These are phyloP conservation scores for Boletellus emodensis DNA, from an alignment of 768 basidiomycete species.

Conservation along the genomic window DNA sequence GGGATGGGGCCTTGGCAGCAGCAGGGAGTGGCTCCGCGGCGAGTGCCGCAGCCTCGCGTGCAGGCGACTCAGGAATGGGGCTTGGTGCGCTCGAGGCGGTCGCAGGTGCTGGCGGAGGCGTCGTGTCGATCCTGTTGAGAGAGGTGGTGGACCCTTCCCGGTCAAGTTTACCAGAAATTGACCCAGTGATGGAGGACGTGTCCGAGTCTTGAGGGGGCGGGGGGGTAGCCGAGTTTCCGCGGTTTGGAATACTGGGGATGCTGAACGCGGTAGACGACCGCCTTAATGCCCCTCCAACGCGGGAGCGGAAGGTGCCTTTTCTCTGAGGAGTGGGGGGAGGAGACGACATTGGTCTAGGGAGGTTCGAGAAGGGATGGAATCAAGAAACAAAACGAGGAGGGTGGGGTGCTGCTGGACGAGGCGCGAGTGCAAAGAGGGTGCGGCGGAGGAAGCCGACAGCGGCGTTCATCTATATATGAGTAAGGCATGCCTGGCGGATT, in stretches of 20 bases:
- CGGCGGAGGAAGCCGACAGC: slow-evolving; percentile 16
- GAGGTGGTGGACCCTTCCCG: slow-evolving; percentile 27
- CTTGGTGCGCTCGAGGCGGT: slow-evolving; percentile 40
- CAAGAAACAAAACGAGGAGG: slow-evolving; percentile 5
- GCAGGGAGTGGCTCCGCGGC: slow-evolving; percentile 27
- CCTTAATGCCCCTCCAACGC: slow-evolving; percentile 57
- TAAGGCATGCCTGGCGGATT: slow-evolving; percentile 32
- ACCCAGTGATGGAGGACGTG: slow-evolving; percentile 23
- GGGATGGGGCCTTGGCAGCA: slow-evolving; percentile 38
- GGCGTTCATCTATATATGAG: slow-evolving; percentile 28
- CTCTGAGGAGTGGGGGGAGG: slow-evolving; percentile 33
- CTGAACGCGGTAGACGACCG: slow-evolving; percentile 56
- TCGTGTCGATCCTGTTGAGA: slow-evolving; percentile 33
- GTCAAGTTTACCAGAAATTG: slow-evolving; percentile 28
- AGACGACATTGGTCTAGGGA: slow-evolving; percentile 26
- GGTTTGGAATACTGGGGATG: slow-evolving; percentile 35
- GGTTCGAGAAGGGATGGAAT: slow-evolving; percentile 4
- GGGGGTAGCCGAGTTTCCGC: slow-evolving; percentile 22
- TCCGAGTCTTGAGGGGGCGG: slow-evolving; percentile 27
- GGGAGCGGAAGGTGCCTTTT: slow-evolving; percentile 47
- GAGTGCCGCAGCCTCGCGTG: slow-evolving; percentile 48
- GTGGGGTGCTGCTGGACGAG: slow-evolving; percentile 8
- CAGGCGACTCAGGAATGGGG: slow-evolving; percentile 69
- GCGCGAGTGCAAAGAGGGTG: slow-evolving; percentile 21
- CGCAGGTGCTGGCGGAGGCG: slow-evolving; percentile 23